Conservation (phyloP, 257 asterid genomes). For the Rhazya stricta region DNA sequence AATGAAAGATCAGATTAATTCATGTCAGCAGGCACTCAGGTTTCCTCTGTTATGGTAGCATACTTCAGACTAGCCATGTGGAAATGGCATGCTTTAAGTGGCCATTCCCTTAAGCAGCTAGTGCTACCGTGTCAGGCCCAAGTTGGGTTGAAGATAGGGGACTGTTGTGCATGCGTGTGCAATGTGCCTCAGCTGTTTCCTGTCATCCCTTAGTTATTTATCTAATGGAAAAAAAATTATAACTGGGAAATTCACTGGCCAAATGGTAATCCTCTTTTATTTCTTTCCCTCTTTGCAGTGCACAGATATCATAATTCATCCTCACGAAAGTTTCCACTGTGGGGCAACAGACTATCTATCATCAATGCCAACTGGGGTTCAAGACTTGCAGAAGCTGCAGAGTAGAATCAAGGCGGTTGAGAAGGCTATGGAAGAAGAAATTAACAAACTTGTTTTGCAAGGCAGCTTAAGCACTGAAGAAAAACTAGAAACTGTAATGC, state of each 20-base stretch:
- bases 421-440: slow-evolving; percentile 46
- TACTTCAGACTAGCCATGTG: too few relatives aligned
- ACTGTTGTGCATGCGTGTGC: neutral
- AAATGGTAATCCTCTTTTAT: neutral
- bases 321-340: slow-evolving; percentile 17
- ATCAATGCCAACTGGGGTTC: slow-evolving; percentile 24
- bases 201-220: neutral
- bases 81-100: neutral
- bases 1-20: too few relatives aligned
- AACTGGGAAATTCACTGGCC: neutral
- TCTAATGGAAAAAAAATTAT: neutral
- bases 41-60: too few relatives aligned
- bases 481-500: slow-evolving; percentile 12
- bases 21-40: too few relatives aligned
- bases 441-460: slow-evolving; percentile 16
- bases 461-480: slow-evolving; percentile 25
- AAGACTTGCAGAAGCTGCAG: slow-evolving; percentile 52
- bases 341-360: slow-evolving; percentile 30
- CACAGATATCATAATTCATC: slow-evolving; percentile 10
- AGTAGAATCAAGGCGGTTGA: slow-evolving; percentile 51
- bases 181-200: neutral
- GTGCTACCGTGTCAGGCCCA: neutral
- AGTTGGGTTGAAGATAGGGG: neutral
- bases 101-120: neutral
- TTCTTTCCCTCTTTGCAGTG: slow-evolving; percentile 10